These are phyloP conservation scores for Kwoniella pini DNA, from an alignment of 768 basidiomycete genomes.

Conservation along the genomic window DNA sequence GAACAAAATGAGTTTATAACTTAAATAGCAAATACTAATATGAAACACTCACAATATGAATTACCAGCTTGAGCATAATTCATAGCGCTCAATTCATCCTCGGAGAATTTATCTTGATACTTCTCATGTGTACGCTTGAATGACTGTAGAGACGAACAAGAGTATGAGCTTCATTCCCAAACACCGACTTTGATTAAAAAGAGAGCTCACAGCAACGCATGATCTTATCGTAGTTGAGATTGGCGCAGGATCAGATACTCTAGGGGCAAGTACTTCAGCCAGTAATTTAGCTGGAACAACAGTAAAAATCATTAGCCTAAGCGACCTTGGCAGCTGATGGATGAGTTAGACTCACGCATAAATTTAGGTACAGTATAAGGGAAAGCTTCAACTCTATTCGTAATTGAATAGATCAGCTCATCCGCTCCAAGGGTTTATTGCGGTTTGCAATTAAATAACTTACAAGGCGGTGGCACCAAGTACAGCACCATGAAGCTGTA, in stretches of 20 bases:
- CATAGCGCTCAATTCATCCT: slow-evolving; percentile 83
- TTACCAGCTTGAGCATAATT: slow-evolving; percentile 88
- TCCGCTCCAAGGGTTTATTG: background rate
- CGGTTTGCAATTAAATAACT: slow-evolving; percentile 12
- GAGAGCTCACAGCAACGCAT: slow-evolving; percentile 58
- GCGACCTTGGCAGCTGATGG: background rate
- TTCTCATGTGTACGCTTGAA: slow-evolving; percentile 65
- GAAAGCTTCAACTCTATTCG: slow-evolving; percentile 71
- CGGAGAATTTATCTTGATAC: slow-evolving; percentile 80
- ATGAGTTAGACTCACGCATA: slow-evolving; percentile 59
- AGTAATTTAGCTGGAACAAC: slow-evolving; percentile 65
- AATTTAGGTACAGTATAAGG: slow-evolving; percentile 95
- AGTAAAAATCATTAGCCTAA: slow-evolving; percentile 2
- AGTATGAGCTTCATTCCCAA: background rate
- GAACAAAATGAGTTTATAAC: no score
- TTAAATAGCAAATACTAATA: background rate
- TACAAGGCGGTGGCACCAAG: slow-evolving; percentile 85
- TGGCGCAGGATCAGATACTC: slow-evolving; percentile 84
- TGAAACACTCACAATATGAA: slow-evolving; percentile 55
- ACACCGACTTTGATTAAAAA: background rate
- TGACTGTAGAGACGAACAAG: slow-evolving; percentile 1
- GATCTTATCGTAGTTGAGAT: slow-evolving; percentile 87
- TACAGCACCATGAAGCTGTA: slow-evolving; percentile 81
- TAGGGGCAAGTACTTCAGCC: slow-evolving; percentile 73
- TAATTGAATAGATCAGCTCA: background rate